Base-by-base conservation (phyloP, 2,329 filamentous ascomycete genomes). In the Xylaria sp. region DNA sequence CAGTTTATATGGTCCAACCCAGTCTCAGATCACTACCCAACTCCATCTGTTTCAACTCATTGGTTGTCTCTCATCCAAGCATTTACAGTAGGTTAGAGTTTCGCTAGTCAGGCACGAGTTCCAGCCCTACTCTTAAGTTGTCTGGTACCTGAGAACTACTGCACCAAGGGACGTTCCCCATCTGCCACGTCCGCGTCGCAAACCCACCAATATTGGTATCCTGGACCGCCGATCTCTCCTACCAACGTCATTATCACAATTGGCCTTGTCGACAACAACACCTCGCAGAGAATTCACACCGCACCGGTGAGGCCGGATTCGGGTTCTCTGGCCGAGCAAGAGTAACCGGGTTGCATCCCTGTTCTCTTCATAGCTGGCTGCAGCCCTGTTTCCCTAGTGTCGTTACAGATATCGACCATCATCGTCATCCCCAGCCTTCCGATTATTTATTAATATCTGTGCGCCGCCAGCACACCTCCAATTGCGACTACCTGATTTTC, bases 341-440 rank as follows among this genome's bases (percentile, higher is more conserved):
- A 36, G 17, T 15, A 15, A 20, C 66, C 36, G 53, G 62, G 57
- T 31, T 33, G 6, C 33, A 53, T 17, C 66, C 66, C 53, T 65
- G 62, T 42, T 44, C 40, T 33, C 40, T 58, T 31, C 17, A 44
- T 20, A 26, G 54, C 54, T 31, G 28, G 23, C 54, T 38, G 61
- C 57, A 65, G 66, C 66, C 61, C 66, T 65, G 66, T 44, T 44
- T 31, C 4, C 26, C 6, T 59, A 65, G 48, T 46, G 40, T 51
- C 10, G 53, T 54, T 44, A 46, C 54, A 44, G 42, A 48, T 48
- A 42, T 23, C 33, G n/a, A 40, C 33, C 26, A 26, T 17, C 61
- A 28, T 31, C 13, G 10, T 23, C 42, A 11, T 42, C 26, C 66
- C 62, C 62, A 68, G 51, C 62, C 62, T 53, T 51, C 66, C 36